Base-by-base conservation (phyloP, 139 green algal genomes). In the Marvania coccoides region DNA sequence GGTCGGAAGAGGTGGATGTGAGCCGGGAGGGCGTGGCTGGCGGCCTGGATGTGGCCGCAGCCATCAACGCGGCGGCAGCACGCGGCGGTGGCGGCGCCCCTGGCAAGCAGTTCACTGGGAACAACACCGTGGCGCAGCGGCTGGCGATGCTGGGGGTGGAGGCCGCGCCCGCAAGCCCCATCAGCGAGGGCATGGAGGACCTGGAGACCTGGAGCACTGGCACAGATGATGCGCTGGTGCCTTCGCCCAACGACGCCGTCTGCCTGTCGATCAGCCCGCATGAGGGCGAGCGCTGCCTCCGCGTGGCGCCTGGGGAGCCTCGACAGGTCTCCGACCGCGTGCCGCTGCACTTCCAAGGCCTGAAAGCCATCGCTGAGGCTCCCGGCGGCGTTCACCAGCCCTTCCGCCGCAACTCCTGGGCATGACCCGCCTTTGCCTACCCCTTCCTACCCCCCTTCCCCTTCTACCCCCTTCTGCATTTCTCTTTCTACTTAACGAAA, bases 1-100 rank as follows among this genome's bases (percentile, higher is more conserved):
- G 75, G 31, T 76, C 63, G 26, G 55, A 76, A 47, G 75, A 84
- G 28, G 58, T 67, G 39, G 70, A 74, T 46, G 33, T 78, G 23
- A 10, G 24, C 19, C 8, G 31, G 29, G 56, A 28, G 35, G 9
- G 48, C 30, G 9, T 40, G 35, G 48, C 24, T 6, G 38, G 38
- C 9, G 38, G 38, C 38, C 39, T 40, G n/a, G 23, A 6, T 34
- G 23, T 23, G 40, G 56, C 24, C 24, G 56, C 56, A 6, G 8
- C 64, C 8, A 72, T 65, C 51, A 68, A 67, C 28, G 51, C 53
- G 34, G 48, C 6, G 34, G 30, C 23, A 14, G 37, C 58, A 4
- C 42, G 30, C 12, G 42, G 30, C 23, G 47, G 6, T 26, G 8
- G 6, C 19, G 63, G 47, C 29, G 63, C 29, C 15, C 42, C 19